Evolutionary conservation across 140 eudicot species (phyloP).

Genomic region (Flaveria floridana): DNA sequence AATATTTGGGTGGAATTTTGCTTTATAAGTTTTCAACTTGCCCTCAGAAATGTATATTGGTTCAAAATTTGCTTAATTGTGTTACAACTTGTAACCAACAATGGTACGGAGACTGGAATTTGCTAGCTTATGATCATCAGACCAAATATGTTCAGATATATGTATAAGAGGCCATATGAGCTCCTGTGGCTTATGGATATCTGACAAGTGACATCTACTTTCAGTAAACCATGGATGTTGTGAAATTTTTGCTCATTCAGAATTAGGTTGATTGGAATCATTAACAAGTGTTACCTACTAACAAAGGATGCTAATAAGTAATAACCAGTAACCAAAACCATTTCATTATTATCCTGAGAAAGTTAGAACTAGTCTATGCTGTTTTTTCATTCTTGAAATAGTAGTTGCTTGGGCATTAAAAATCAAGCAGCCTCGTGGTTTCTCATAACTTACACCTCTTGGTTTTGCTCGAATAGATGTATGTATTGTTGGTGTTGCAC

Average conservation of each 20-base stretch:
- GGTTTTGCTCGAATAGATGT: conserved; percentile 58
- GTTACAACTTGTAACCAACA: background rate
- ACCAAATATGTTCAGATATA: background rate
- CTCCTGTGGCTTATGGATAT: background rate
- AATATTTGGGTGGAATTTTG: conserved; percentile 7
- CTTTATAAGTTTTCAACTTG: background rate
- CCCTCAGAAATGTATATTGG: background rate
- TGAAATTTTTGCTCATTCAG: background rate
- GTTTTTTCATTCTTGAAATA: background rate
- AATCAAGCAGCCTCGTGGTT: conserved; percentile 25
- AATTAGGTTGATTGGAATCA: background rate
- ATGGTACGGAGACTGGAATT: background rate
- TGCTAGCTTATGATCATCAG: background rate
- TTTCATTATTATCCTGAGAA: background rate
- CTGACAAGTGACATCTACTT: background rate
- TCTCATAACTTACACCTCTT: conserved; percentile 6
- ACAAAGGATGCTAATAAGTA: conserved; percentile 11
- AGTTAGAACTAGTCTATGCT: background rate
- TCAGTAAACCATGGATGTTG: conserved; percentile 13
- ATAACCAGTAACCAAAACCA: conserved; percentile 7
- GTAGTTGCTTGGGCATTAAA: conserved; percentile 7
- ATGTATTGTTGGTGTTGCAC: conserved; percentile 95
- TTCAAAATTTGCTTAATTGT: background rate
- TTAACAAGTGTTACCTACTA: conserved; percentile 9
- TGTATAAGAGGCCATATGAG: background rate